Evolutionary conservation across 805 yeast genomes (phyloP).

Genomic region (Nakazawaea peltata): DNA sequence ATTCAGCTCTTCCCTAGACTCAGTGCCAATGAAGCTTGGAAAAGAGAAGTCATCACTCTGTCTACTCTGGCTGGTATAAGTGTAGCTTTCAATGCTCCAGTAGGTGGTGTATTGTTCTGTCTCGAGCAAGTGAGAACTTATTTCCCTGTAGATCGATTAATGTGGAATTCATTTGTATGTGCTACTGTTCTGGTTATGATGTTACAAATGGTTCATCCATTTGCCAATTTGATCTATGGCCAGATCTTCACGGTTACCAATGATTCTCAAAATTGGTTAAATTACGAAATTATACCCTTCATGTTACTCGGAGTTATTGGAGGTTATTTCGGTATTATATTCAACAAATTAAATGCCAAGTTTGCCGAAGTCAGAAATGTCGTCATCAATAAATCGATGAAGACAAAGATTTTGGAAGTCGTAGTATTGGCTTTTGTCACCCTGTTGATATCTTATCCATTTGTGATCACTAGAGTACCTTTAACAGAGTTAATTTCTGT

Average conservation of each 20-base stretch:
- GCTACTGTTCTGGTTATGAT: constrained; percentile 67
- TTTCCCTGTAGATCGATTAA: constrained; percentile 51
- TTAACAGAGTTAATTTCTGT: constrained; percentile 48
- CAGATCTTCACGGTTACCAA: constrained; percentile 56
- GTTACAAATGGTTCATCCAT: constrained; percentile 42
- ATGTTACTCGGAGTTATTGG: constrained; percentile 63
- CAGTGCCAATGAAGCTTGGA: constrained; percentile 43
- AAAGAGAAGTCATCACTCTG: constrained; percentile 62
- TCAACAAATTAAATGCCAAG: constrained; percentile 38
- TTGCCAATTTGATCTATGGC: constrained; percentile 30
- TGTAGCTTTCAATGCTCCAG: constrained; percentile 80
- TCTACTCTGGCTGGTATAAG: constrained; percentile 81
- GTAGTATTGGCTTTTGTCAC: constrained; percentile 40
- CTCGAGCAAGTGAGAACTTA: constrained; percentile 61
- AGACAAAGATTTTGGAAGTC: constrained; percentile 37
- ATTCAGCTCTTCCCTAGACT: constrained; percentile 24
- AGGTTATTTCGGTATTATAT: constrained; percentile 54
- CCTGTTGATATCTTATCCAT: constrained; percentile 46
- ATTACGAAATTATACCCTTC: constrained; percentile 66
- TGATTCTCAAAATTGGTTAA: constrained; percentile 59
- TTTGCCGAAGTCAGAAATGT: constrained; percentile 29
- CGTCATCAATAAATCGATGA: constrained; percentile 17
- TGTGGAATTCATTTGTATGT: constrained; percentile 82
- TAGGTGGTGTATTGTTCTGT: constrained; percentile 80
- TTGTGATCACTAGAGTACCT: constrained; percentile 44